Percentiles rank a stretch among this genome's conserved stretches.
phyloP scores from a whole-genome alignment of 768 basidiomycete genomes.

The Scleroderma bovista region DNA sequence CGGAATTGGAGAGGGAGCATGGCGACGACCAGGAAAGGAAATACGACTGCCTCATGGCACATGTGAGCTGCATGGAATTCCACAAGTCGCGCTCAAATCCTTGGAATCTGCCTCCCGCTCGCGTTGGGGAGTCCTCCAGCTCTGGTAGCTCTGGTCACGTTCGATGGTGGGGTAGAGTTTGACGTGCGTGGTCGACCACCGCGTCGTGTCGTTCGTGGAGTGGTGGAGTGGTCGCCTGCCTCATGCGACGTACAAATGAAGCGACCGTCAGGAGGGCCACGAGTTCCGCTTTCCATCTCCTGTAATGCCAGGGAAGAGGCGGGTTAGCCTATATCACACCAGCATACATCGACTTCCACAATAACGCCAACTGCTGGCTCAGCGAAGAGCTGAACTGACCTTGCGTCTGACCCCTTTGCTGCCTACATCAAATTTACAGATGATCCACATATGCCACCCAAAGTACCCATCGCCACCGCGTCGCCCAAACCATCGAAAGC shows the following conservation, averaged over 20 bases:
- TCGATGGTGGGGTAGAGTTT: conserved; percentile 89
- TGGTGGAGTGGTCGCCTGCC: conserved; percentile 93
- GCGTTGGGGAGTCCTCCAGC: conserved; percentile 76
- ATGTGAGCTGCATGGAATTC: too few species aligned
- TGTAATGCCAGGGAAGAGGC: conserved; percentile 26
- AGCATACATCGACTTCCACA: conserved; percentile 82
- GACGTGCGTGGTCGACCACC: conserved; percentile 84
- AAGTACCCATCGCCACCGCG: conserved; percentile 87
- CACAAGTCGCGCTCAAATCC: conserved; percentile 82
- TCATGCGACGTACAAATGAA: conserved; percentile 99
- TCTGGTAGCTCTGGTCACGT: conserved; percentile 79
- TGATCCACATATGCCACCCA: conserved; percentile 72
- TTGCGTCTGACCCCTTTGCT: conserved; percentile 72
- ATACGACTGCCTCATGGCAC: too few species aligned
- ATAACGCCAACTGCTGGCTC: conserved; percentile 82
- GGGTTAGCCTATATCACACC: background rate
- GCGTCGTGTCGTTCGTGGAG: conserved; percentile 86
- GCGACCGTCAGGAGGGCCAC: conserved; percentile 84
- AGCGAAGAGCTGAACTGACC: conserved; percentile 62
- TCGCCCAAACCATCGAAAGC: conserved; percentile 81
- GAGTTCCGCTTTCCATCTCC: conserved; percentile 84
- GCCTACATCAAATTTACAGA: conserved; percentile 66
- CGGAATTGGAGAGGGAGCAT: too few species aligned
- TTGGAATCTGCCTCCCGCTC: conserved; percentile 91
- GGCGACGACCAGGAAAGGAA: too few species aligned